Evolutionary conservation across 176 grass and related monocot species (phyloP).

Genomic region (Aegilops bicornis): DNA sequence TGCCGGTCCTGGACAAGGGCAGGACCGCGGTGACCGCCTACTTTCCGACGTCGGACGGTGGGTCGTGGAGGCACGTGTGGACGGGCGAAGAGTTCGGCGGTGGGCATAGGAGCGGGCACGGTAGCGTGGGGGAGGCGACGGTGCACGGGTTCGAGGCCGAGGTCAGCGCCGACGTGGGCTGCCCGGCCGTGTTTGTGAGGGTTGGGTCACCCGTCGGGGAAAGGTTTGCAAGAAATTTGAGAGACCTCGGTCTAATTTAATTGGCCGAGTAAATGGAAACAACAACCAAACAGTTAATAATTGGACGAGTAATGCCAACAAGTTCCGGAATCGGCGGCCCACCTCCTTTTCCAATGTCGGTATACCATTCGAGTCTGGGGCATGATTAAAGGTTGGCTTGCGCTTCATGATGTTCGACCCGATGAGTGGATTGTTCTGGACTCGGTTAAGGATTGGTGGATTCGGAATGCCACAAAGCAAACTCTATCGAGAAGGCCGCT

Average conservation of each 20-base stretch:
- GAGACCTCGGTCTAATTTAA: constrained; percentile 35
- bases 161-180: constrained; percentile 57
- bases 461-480: no score
- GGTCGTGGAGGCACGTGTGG: constrained; percentile 76
- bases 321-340: no score
- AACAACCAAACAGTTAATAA: no score
- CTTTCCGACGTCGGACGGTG: constrained; percentile 49
- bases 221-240: constrained; percentile 71
- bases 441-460: no score
- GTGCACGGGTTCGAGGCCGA: constrained; percentile 50
- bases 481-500: no score
- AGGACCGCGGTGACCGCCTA: constrained; percentile 62
- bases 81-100: constrained; percentile 52
- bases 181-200: constrained; percentile 76
- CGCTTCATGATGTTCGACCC: no score
- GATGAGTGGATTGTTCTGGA: no score
- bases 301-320: no score
- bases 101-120: not conserved
- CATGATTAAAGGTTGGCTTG: no score
- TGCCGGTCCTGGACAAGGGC: constrained; percentile 82
- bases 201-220: constrained; percentile 57
- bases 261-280: no score
- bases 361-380: no score
- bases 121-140: not conserved
- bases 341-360: no score